Conservation (phyloP, 805 yeast species). For the Saccharomycopsis fermentans region DNA sequence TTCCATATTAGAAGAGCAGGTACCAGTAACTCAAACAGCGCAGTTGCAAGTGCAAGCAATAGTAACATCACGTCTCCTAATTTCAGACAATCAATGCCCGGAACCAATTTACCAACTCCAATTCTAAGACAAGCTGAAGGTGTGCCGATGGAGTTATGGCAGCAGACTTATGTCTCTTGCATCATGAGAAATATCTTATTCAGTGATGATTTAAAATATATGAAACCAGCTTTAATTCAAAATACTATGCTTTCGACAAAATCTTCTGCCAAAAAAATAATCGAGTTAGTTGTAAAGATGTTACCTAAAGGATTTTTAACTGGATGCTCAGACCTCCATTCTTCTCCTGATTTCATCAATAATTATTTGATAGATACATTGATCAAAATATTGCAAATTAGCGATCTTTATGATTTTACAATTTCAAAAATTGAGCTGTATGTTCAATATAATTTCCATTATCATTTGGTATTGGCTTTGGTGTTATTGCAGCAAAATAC, state of each 20-base stretch:
- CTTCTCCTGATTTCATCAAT: conserved; percentile 30
- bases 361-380: conserved; percentile 48
- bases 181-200: conserved; percentile 45
- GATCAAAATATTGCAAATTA: conserved; percentile 30
- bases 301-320: conserved; percentile 38
- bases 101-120: background rate
- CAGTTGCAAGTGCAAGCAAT: background rate
- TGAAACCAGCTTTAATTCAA: conserved; percentile 49
- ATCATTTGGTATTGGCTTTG: conserved; percentile 11
- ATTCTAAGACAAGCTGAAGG: conserved; percentile 21
- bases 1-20: conserved; percentile 5
- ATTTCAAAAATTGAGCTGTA: conserved; percentile 28
- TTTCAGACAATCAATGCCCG: conserved; percentile 1
- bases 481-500: conserved; percentile 4
- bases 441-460: conserved; percentile 11
- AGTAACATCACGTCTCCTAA: background rate
- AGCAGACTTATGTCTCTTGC: conserved; percentile 48
- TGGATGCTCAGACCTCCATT: conserved; percentile 32
- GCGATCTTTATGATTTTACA: conserved; percentile 31
- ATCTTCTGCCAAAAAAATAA: conserved; percentile 28
- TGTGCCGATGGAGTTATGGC: conserved; percentile 38
- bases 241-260: conserved; percentile 32
- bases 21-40: background rate
- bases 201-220: conserved; percentile 43
- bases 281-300: conserved; percentile 31